Conservation (phyloP, 164 flowering plant species). For the Houttuynia cordata region DNA sequence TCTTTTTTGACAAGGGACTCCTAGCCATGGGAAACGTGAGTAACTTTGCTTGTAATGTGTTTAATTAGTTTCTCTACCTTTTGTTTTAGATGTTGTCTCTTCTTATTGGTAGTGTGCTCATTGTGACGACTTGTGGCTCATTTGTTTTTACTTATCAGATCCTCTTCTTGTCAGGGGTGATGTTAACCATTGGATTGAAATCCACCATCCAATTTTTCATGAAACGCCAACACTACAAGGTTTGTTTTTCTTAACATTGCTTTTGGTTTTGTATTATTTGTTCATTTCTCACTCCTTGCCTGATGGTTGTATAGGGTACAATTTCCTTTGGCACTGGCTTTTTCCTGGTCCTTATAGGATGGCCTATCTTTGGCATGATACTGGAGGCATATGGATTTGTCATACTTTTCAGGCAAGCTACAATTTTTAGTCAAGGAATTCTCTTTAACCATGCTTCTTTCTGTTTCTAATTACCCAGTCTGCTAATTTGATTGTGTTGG, state of each 20-base stretch:
- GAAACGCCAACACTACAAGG: constrained; percentile 83
- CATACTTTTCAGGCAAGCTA: constrained; percentile 73
- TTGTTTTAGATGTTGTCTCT: not conserved
- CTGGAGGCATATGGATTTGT: constrained; percentile 88
- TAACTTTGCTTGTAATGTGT: not conserved
- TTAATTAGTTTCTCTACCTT: not conserved
- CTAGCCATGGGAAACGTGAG: constrained; percentile 99
- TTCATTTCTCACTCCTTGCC: constrained; percentile 5
- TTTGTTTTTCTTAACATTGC: constrained; percentile 2
- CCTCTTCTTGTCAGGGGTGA: constrained; percentile 90
- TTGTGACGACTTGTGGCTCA: constrained; percentile 13
- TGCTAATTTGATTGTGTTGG: constrained; percentile 15
- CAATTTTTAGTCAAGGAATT: too few relatives aligned
- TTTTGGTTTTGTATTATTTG: not conserved
- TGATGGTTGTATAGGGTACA: constrained; percentile 52
- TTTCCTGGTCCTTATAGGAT: constrained; percentile 78
- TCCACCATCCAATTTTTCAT: constrained; percentile 88
- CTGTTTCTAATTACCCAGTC: not conserved
- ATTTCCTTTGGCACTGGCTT: constrained; percentile 82
- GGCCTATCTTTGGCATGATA: constrained; percentile 95
- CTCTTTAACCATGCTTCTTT: not conserved
- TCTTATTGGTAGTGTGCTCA: constrained; percentile 5
- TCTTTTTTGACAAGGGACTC: constrained; percentile 87
- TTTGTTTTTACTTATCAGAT: constrained; percentile 40
- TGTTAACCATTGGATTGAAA: constrained; percentile 79